Conservation (phyloP, 352 stramenopile genomes). For the Pythium vanterpoolii region DNA sequence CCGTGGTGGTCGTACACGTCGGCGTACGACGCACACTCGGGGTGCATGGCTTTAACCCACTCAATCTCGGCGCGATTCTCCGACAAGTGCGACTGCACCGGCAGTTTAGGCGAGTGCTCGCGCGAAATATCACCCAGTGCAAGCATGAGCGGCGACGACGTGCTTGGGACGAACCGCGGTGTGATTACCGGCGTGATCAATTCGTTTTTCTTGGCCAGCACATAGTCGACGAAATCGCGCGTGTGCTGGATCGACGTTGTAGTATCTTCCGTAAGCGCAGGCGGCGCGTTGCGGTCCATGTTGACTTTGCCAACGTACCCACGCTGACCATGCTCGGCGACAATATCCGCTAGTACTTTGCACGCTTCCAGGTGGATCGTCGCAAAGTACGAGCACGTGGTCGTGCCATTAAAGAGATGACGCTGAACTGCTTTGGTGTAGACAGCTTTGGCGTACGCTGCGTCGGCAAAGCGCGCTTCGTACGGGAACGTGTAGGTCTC, state of each 20-base stretch:
- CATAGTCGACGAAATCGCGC: conserved; percentile 85
- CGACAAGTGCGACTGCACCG: conserved; percentile 90
- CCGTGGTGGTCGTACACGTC: conserved; percentile 79
- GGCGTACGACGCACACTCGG: conserved; percentile 77
- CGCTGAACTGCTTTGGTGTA: conserved; percentile 88
- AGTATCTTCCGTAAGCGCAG: conserved; percentile 85
- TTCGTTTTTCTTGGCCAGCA: conserved; percentile 60
- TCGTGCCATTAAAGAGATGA: conserved; percentile 89
- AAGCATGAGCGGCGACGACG: conserved; percentile 81
- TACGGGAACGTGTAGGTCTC: conserved; percentile 94
- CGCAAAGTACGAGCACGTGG: conserved; percentile 93
- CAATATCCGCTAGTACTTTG: conserved; percentile 89
- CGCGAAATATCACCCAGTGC: conserved; percentile 77
- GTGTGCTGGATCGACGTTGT: conserved; percentile 81
- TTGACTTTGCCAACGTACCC: conserved; percentile 94
- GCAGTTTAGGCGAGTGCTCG: conserved; percentile 65
- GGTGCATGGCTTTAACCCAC: conserved; percentile 83
- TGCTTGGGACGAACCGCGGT: conserved; percentile 91
- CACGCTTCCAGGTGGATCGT: conserved; percentile 89
- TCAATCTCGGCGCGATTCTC: conserved; percentile 89
- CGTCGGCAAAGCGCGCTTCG: conserved; percentile 76
- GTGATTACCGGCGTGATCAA: conserved; percentile 91
- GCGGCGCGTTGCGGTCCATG: conserved; percentile 92
- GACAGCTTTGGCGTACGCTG: conserved; percentile 65
- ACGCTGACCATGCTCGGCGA: conserved; percentile 82